Conservation (phyloP, 495 filamentous ascomycete species). For the Xylaria curta region DNA sequence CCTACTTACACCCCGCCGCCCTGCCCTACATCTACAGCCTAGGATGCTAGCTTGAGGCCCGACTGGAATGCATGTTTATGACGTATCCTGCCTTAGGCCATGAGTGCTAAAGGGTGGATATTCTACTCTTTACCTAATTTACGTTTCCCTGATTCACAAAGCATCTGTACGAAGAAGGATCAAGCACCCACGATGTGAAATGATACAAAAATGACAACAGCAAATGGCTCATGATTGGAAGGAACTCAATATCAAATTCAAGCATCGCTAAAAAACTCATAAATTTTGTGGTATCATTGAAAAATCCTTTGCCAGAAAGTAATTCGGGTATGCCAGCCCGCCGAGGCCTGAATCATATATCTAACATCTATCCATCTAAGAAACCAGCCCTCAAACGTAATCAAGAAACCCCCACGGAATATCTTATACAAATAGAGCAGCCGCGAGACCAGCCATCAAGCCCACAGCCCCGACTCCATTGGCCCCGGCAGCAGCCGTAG, state of each 20-base stretch:
- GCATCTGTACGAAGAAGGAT: not conserved
- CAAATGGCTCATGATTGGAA: not conserved
- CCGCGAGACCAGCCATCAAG: constrained; percentile 40
- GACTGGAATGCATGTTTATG: not conserved
- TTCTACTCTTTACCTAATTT: not conserved
- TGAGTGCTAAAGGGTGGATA: not conserved
- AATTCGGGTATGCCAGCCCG: constrained; percentile 18
- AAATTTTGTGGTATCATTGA: constrained; percentile 13
- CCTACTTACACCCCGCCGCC: constrained; percentile 36
- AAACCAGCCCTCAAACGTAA: not conserved
- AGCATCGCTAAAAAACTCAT: not conserved
- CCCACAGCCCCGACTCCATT: constrained; percentile 37
- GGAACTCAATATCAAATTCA: not conserved
- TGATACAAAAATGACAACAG: not conserved
- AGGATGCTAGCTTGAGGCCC: not conserved
- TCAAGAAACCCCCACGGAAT: not conserved
- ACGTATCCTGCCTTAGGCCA: not conserved
- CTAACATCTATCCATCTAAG: constrained; percentile 7
- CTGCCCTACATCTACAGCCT: constrained; percentile 27
- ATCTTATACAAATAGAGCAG: constrained; percentile 28
- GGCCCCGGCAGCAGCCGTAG: constrained; percentile 44
- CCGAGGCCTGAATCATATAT: not conserved
- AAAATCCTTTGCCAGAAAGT: not conserved
- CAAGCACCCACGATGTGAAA: not conserved
- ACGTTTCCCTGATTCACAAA: not conserved